Base-by-base conservation (phyloP, 192 early-diverging fungal genomes). In the Linnemannia elongata region DNA sequence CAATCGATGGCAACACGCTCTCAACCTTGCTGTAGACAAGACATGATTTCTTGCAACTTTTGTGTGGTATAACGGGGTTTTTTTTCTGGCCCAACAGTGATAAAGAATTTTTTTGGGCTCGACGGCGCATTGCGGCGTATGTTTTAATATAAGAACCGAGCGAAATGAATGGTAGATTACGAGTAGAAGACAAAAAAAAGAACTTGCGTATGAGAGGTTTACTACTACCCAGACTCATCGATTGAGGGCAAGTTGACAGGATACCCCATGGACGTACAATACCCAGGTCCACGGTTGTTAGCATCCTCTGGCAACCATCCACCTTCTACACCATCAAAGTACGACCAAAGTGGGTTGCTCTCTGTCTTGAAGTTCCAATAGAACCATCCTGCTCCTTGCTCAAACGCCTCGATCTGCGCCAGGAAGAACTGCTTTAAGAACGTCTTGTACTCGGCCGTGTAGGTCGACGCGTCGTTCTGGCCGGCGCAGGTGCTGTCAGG, bases 361-460 rank as follows among this genome's bases (percentile, higher is more conserved):
- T 95, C 94, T 1, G 94, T 93, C 69, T 93, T 93, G 82, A 94
- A 95, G 83, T 93, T 94, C 94, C 94, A 95, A 63, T 89, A 94
- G 77, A 93, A 93, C 94, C 94, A 95, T 0, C 94, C 94, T 38
- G 88, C 77, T 5, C 91, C 81, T 35, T 88, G 83, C 68, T 94
- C 93, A 79, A 92, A 96, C 0, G 95, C 88, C 82, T 94, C 92
- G 77, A 94, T 68, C 68, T 96, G 95, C 0, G 91, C 90, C 63
- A 88, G 82, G 45, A 92, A 90, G 79, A 93, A 94, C 39, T 76
- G 81, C 17, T 72, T 77, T 70, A 93, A 75, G 69, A 91, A 92
- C 2, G 81, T 41, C 18, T 90, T 91, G 72, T 92, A 93, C 8
- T 87, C 82, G 9, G 60, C 8, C 30, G 66, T 84, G 85, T 88